Evolutionary conservation across 768 basidiomycete genomes (phyloP).

Genomic region (Rubroboletus pulcherrimus): DNA sequence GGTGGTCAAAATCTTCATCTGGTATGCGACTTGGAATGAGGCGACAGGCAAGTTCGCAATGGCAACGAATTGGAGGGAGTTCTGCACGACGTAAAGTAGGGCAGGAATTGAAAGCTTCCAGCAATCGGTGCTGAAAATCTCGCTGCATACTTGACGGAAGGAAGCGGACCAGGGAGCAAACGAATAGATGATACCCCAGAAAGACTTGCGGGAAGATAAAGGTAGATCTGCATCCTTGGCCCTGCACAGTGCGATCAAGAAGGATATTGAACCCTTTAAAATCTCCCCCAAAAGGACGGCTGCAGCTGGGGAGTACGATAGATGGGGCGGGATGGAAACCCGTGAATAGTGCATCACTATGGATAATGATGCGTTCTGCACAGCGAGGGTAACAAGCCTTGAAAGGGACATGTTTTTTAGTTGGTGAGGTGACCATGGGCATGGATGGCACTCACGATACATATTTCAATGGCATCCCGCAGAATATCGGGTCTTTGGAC

Average conservation of each 20-base stretch:
- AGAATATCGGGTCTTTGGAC: conserved; percentile 48
- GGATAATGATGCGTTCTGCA: conserved; percentile 93
- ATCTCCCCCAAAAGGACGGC: conserved; percentile 95
- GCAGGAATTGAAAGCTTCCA: conserved; percentile 99
- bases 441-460: conserved; percentile 55
- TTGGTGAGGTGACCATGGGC: background rate
- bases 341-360: conserved; percentile 99
- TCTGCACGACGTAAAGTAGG: conserved; percentile 92
- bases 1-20: conserved; percentile 98
- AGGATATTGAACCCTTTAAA: conserved; percentile 89
- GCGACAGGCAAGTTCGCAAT: conserved; percentile 94
- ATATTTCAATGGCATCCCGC: conserved; percentile 75
- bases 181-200: conserved; percentile 34
- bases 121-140: conserved; percentile 88
- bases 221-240: conserved; percentile 43
- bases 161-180: conserved; percentile 46
- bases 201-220: conserved; percentile 40
- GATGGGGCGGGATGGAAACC: conserved; percentile 70
- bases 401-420: conserved; percentile 4
- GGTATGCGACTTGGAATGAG: conserved; percentile 96
- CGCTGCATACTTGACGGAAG: conserved; percentile 56
- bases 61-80: conserved; percentile 95
- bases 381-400: conserved; percentile 80
- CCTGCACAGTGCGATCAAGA: conserved; percentile 72
- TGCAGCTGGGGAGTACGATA: conserved; percentile 88